Conservation (phyloP, 1,284 basidiomycete species). For the Moesziomyces antarcticus region DNA sequence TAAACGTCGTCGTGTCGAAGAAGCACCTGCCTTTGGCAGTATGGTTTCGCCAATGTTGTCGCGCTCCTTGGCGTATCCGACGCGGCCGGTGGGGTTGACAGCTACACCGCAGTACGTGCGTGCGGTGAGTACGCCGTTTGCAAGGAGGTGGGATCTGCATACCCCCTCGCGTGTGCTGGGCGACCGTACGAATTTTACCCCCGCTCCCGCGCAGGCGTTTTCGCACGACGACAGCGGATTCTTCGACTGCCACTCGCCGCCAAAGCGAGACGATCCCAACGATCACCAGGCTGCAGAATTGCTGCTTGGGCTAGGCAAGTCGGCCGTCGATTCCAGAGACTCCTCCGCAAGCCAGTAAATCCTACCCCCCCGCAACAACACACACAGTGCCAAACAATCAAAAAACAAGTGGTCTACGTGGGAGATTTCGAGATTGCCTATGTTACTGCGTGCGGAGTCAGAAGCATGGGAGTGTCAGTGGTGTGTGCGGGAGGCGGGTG, state of each 20-base stretch:
- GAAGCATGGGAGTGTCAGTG: too few species aligned
- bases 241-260: conserved; percentile 41
- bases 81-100: conserved; percentile 1
- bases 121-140: too few species aligned
- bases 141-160: conserved; percentile 2
- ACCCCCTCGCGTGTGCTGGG: conserved; percentile 38
- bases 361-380: neutral
- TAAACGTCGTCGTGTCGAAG: conserved; percentile 29
- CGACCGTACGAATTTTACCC: conserved; percentile 27
- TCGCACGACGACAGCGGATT: conserved; percentile 56
- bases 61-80: conserved; percentile 25
- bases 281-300: conserved; percentile 58
- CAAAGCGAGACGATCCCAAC: conserved; percentile 8
- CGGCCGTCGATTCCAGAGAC: conserved; percentile 18
- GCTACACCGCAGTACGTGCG: too few species aligned
- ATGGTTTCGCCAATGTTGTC: conserved; percentile 27
- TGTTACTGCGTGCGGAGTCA: too few species aligned
- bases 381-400: neutral
- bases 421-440: too few species aligned
- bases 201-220: conserved; percentile 12
- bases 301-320: conserved; percentile 52
- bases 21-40: neutral
- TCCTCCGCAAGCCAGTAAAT: conserved; percentile 16
- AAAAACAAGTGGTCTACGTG: too few species aligned
- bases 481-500: too few species aligned